Conservation (phyloP, 441 rosid genomes). For the Arabidopsis hybrid region DNA sequence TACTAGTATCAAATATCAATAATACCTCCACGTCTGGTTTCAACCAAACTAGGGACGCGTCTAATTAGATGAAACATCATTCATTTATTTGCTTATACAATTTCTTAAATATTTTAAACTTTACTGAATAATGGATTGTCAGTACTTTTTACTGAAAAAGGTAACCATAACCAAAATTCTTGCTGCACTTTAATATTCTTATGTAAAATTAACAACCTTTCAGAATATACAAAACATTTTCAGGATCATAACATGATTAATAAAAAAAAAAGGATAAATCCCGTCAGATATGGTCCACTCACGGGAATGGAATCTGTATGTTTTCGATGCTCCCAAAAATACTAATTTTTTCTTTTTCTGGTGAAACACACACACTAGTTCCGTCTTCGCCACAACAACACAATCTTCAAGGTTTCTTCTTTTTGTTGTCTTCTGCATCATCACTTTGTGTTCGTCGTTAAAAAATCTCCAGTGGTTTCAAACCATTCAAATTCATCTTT, state of each 20-base stretch:
- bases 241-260: not conserved
- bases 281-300: slow-evolving; percentile 47
- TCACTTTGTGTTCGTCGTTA: slow-evolving; percentile 26
- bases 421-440: slow-evolving; percentile 46
- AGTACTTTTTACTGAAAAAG: not conserved
- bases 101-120: not conserved
- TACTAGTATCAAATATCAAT: not conserved
- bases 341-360: slow-evolving; percentile 34
- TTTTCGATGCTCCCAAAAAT: slow-evolving; percentile 31
- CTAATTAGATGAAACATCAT: slow-evolving; percentile 33
- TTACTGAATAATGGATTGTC: not conserved
- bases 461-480: slow-evolving; percentile 11
- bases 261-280: not conserved
- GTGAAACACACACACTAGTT: slow-evolving; percentile 29
- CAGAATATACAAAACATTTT: slow-evolving; percentile 11
- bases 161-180: not conserved
- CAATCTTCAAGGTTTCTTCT: slow-evolving; percentile 39
- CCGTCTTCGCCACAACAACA: slow-evolving; percentile 35
- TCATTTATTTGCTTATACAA: slow-evolving; percentile 13
- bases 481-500: slow-evolving; percentile 27
- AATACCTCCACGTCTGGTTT: not conserved
- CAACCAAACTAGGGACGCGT: slow-evolving; percentile 27
- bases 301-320: slow-evolving; percentile 46
- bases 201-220: slow-evolving; percentile 20
- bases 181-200: not conserved